phyloP scores from a whole-genome alignment of 768 basidiomycete genomes.

The Neoboletus brunneissimus region DNA sequence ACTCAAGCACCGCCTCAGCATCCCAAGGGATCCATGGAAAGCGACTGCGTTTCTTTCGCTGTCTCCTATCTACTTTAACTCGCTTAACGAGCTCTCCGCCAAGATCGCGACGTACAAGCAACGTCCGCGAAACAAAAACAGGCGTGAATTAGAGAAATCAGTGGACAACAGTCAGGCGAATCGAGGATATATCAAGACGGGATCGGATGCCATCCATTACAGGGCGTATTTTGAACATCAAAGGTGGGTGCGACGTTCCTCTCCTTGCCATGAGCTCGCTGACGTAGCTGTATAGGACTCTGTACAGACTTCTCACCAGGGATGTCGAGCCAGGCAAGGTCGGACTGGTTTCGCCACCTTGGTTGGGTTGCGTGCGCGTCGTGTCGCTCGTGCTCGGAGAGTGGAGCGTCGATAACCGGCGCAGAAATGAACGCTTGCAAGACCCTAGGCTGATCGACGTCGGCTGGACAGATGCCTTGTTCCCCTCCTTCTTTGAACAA shows the following conservation, averaged over 20 bases:
- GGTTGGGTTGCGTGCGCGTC: constrained; percentile 33
- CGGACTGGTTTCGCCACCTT: constrained; percentile 29
- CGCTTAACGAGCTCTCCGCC: constrained; percentile 30
- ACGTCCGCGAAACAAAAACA: constrained; percentile 35
- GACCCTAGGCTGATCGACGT: constrained; percentile 37
- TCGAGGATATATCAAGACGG: constrained; percentile 30
- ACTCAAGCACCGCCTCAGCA: constrained; percentile 11
- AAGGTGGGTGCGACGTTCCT: constrained; percentile 17
- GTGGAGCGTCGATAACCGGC: constrained; percentile 35
- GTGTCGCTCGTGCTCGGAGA: constrained; percentile 38
- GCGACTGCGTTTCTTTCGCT: constrained; percentile 40
- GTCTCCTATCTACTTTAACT: constrained; percentile 46
- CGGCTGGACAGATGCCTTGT: constrained; percentile 41
- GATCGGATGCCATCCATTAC: constrained; percentile 19
- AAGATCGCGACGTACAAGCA: constrained; percentile 41
- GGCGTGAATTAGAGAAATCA: constrained; percentile 8
- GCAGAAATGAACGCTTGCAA: constrained; percentile 25
- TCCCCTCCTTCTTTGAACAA: constrained; percentile 26
- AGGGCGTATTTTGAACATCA: constrained; percentile 50
- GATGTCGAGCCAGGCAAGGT: constrained; percentile 30
- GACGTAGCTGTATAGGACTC: constrained; percentile 21
- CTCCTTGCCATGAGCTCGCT: neutral
- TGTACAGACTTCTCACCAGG: constrained; percentile 32
- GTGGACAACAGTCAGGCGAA: constrained; percentile 45
- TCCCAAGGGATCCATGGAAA: constrained; percentile 13